A percentile compares a stretch with the other conserved stretches of the same genome.
These are phyloP conservation scores for Scheffersomyces titani DNA, from an alignment of 1,139 yeast genomes.

Conservation along the genomic window DNA sequence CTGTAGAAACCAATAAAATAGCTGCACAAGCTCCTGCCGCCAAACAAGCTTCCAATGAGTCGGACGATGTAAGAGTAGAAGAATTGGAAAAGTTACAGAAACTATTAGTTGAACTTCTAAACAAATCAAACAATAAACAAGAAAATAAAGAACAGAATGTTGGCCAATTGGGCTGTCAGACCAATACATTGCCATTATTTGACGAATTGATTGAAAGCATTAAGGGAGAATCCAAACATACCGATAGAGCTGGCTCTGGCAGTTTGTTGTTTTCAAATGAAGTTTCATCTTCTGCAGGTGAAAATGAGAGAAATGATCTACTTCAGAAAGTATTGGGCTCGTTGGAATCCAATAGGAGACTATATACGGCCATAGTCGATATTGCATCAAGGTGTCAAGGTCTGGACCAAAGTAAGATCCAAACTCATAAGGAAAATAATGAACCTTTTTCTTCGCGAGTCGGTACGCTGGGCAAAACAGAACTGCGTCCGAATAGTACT, in stretches of 20 bases:
- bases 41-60: not conserved
- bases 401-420: not conserved
- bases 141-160: not conserved
- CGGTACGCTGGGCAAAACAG: not conserved
- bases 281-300: not conserved
- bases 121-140: not conserved
- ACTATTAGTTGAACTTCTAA: not conserved
- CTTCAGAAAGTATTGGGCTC: not conserved
- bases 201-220: slow-evolving; percentile 9
- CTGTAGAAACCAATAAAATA: not conserved
- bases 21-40: not conserved
- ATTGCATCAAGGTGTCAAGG: not conserved
- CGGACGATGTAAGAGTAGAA: not conserved
- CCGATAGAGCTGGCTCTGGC: not conserved
- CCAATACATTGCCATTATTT: slow-evolving; percentile 7
- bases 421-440: not conserved
- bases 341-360: not conserved
- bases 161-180: not conserved
- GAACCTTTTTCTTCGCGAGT: not conserved
- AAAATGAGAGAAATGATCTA: not conserved
- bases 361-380: not conserved
- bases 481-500: not conserved
- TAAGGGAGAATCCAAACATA: slow-evolving; percentile 2
- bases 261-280: not conserved
- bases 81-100: slow-evolving; percentile 1